phyloP scores from a whole-genome alignment of 371 early-diverging fungal species.

The Mucor circinelloides region DNA sequence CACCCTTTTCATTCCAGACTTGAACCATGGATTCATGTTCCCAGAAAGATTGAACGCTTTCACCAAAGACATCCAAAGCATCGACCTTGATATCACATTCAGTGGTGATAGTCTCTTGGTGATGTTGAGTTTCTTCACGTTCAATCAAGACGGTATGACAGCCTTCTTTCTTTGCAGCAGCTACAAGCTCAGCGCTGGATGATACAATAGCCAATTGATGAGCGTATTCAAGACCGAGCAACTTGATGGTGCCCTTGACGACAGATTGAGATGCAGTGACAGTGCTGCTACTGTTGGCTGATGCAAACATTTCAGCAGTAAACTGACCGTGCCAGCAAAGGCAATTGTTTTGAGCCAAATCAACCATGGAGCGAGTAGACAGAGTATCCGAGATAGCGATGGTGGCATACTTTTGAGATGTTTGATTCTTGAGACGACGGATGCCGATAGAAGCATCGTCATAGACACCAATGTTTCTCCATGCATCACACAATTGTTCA shows the following conservation, averaged over 20 bases:
- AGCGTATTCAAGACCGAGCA: conserved; percentile 34
- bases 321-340: conserved; percentile 52
- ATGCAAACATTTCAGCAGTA: conserved; percentile 37
- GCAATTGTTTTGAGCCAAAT: conserved; percentile 40
- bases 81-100: conserved; percentile 36
- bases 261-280: conserved; percentile 17
- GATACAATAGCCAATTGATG: conserved; percentile 40
- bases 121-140: conserved; percentile 20
- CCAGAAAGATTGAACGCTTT: conserved; percentile 43
- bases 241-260: conserved; percentile 19
- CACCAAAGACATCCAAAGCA: conserved; percentile 46
- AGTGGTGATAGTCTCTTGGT: background rate
- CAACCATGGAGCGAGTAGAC: conserved; percentile 40
- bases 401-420: conserved; percentile 22
- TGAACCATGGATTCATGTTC: conserved; percentile 35
- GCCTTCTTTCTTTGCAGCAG: conserved; percentile 35
- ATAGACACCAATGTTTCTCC: conserved; percentile 31
- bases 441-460: conserved; percentile 37
- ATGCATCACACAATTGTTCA: conserved; percentile 26
- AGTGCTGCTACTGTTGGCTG: background rate
- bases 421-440: conserved; percentile 37
- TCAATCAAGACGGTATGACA: conserved; percentile 36
- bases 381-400: conserved; percentile 42
- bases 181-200: conserved; percentile 23
- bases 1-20: conserved; percentile 20